Percentiles rank a stretch among this genome's conserved stretches.
Evolutionary conservation across 352 stramenopile genomes (phyloP).

Genomic region (Phytophthora melonis): DNA sequence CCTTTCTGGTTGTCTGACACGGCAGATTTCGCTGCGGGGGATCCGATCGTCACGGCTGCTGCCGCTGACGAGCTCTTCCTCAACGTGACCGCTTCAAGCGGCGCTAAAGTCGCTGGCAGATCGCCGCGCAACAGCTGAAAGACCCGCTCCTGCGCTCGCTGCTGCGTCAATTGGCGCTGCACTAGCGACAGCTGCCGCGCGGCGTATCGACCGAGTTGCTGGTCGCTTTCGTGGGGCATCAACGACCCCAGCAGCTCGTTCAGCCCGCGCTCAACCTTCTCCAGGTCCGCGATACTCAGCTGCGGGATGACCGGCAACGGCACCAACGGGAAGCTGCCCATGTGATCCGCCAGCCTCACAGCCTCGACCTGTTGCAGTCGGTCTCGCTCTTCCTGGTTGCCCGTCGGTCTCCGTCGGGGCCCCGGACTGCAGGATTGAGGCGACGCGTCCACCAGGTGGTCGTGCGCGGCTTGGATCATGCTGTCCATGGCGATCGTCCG

Average conservation of each 20-base stretch:
- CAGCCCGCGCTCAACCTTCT: conserved; percentile 52
- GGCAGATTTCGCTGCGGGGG: background rate
- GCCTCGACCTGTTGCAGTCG: conserved; percentile 2
- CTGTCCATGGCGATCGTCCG: conserved; percentile 18
- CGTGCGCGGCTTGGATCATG: conserved; percentile 45
- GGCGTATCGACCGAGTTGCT: conserved; percentile 68
- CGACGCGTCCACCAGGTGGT: conserved; percentile 23
- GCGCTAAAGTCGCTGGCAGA: conserved; percentile 17
- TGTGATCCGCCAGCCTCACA: conserved; percentile 50
- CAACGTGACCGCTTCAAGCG: conserved; percentile 15
- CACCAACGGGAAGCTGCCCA: conserved; percentile 77
- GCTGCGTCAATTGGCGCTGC: conserved; percentile 59
- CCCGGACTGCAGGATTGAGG: conserved; percentile 1
- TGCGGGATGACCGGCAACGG: conserved; percentile 64
- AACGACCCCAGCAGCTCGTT: conserved; percentile 51
- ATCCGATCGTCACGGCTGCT: conserved; percentile 11
- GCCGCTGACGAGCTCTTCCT: conserved; percentile 28
- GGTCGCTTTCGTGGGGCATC: conserved; percentile 40
- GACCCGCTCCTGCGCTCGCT: conserved; percentile 64
- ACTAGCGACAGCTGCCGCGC: conserved; percentile 62
- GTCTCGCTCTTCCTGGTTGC: conserved; percentile 16
- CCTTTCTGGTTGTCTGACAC: conserved; percentile 6
- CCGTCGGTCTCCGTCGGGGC: background rate
- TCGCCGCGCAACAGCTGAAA: conserved; percentile 49
- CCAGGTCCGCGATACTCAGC: conserved; percentile 52